Percentiles rank a stretch among this genome's conserved stretches.
phyloP scores from a whole-genome alignment of 768 basidiomycete species.

The Hygrophorus russula region DNA sequence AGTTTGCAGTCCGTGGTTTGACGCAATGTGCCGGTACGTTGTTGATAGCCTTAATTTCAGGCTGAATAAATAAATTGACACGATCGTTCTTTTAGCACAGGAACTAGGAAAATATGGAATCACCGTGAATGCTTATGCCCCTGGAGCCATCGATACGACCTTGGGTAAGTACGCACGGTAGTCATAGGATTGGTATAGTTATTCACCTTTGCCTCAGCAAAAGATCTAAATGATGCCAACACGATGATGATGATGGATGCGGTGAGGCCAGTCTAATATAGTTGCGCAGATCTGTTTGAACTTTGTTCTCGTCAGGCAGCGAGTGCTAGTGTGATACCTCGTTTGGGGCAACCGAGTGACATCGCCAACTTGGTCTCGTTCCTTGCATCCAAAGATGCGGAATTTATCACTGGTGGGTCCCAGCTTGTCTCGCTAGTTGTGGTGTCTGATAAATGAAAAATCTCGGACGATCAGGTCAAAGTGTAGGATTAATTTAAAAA shows the following conservation, averaged over 20 bases:
- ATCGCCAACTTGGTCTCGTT: slow-evolving; percentile 18
- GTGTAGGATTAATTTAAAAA: too few relatives aligned
- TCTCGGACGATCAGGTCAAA: too few relatives aligned
- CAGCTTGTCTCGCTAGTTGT: neutral
- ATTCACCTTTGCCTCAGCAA: neutral
- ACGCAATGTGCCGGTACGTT: too few relatives aligned
- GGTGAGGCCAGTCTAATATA: neutral
- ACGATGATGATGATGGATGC: neutral
- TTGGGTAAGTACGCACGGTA: neutral
- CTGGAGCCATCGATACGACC: slow-evolving; percentile 13
- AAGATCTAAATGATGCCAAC: neutral
- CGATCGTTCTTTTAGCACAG: too few relatives aligned
- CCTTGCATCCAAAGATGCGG: slow-evolving; percentile 18
- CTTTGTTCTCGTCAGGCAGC: neutral
- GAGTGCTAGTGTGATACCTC: slow-evolving; percentile 8
- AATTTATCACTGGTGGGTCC: slow-evolving; percentile 22
- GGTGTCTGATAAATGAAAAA: too few relatives aligned
- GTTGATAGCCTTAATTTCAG: too few relatives aligned
- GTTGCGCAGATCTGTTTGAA: neutral
- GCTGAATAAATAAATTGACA: too few relatives aligned
- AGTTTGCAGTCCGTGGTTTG: too few relatives aligned
- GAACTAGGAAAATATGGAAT: slow-evolving; percentile 27
- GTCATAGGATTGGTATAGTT: neutral
- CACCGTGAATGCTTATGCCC: slow-evolving; percentile 32
- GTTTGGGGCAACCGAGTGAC: slow-evolving; percentile 13